These are phyloP conservation scores for Thymus quinquecostatus DNA, from an alignment of 257 asterid species.

Conservation along the genomic window DNA sequence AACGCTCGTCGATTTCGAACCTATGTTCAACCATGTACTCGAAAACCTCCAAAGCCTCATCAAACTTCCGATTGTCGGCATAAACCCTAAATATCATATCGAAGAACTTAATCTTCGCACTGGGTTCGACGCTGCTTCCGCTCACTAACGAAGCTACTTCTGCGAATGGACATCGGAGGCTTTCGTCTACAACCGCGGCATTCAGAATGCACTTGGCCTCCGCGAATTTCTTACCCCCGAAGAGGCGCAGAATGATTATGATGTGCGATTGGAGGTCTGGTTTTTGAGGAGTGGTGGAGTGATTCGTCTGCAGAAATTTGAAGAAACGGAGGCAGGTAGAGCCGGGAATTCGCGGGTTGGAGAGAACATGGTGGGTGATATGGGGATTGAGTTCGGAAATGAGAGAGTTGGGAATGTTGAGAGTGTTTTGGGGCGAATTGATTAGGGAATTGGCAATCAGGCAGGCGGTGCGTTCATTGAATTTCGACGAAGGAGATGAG, in stretches of 20 bases:
- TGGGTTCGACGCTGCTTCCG: constrained; percentile 34
- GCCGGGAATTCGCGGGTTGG: constrained; percentile 62
- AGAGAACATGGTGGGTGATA: constrained; percentile 54
- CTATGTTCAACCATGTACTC: constrained; percentile 53
- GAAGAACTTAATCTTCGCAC: constrained; percentile 31
- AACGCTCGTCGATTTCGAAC: constrained; percentile 64
- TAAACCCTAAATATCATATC: constrained; percentile 65
- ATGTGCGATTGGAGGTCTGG: constrained; percentile 64
- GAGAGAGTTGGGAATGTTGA: constrained; percentile 41
- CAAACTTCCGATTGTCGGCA: constrained; percentile 44
- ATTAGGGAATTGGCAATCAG: constrained; percentile 58
- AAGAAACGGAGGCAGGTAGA: constrained; percentile 64
- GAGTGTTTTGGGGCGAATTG: constrained; percentile 34
- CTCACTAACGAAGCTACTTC: constrained; percentile 48
- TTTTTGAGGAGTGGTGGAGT: constrained; percentile 33
- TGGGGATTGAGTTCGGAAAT: constrained; percentile 50
- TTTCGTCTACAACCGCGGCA: constrained; percentile 51
- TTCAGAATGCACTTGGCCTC: constrained; percentile 63
- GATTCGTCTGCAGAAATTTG: constrained; percentile 45
- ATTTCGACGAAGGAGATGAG: constrained; percentile 36
- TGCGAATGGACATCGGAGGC: constrained; percentile 43
- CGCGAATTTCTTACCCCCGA: constrained; percentile 51
- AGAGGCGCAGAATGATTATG: constrained; percentile 58
- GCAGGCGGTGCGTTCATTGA: constrained; percentile 53
- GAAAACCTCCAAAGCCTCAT: constrained; percentile 51